A percentile compares a stretch with the other conserved stretches of the same genome.
These are phyloP conservation scores for Suillus subaureus DNA, from an alignment of 768 basidiomycete genomes.

Conservation along the genomic window DNA sequence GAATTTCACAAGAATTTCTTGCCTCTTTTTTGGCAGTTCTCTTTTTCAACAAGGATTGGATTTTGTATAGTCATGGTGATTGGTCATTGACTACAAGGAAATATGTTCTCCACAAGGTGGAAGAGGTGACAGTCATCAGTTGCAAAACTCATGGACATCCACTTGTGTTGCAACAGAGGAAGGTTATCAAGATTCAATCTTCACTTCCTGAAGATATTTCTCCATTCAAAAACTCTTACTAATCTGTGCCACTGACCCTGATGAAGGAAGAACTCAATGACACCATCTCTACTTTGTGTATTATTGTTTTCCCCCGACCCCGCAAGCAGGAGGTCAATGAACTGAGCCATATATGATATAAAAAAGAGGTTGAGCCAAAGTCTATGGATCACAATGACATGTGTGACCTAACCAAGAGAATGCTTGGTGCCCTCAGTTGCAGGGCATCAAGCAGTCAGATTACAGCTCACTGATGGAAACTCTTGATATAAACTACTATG, in stretches of 20 bases:
- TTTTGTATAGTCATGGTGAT: constrained; percentile 1
- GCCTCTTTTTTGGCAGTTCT: constrained; percentile 6
- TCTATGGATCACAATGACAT: neutral
- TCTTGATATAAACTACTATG: neutral
- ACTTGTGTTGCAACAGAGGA: constrained; percentile 7
- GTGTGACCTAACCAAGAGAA: neutral
- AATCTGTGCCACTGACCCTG: neutral
- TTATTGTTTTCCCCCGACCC: too few species aligned
- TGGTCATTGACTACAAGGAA: constrained; percentile 12
- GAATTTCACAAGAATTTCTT: constrained; percentile 10
- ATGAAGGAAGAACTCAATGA: neutral
- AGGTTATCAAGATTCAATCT: constrained; percentile 1
- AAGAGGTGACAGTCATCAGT: constrained; percentile 10
- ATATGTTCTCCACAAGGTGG: constrained; percentile 3
- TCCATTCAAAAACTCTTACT: neutral
- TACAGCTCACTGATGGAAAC: neutral
- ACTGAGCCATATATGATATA: neutral
- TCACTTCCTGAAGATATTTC: neutral
- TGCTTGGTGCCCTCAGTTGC: neutral
- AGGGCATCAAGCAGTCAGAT: neutral
- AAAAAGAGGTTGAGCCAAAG: neutral
- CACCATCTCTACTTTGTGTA: neutral
- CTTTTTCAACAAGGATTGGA: constrained; percentile 13
- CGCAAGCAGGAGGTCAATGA: neutral
- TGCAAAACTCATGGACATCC: constrained; percentile 7